These are phyloP conservation scores for Aureobasidium leucospermi DNA, from an alignment of 2,329 filamentous ascomycete species.

Conservation along the genomic window DNA sequence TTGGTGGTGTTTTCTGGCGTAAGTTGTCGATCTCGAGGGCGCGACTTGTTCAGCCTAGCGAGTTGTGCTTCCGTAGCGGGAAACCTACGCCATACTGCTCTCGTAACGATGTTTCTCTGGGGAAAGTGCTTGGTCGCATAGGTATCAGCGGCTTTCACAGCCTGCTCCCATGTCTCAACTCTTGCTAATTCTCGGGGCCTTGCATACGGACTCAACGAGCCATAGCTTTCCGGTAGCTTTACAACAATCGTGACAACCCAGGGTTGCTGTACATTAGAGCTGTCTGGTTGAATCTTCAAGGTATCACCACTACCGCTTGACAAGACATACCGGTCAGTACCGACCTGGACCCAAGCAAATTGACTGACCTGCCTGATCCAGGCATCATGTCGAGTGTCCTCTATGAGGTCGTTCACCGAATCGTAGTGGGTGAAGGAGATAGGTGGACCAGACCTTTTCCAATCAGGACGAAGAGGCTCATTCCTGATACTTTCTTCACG, in stretches of 20 bases:
- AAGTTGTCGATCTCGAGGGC: slow-evolving; percentile 49
- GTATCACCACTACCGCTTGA: slow-evolving; percentile 55
- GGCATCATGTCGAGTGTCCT: slow-evolving; percentile 69
- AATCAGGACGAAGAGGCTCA: neutral
- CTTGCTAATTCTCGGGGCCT: slow-evolving; percentile 61
- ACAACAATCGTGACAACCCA: slow-evolving; percentile 35
- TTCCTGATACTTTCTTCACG: slow-evolving; percentile 30
- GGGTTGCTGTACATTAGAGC: neutral
- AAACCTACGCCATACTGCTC: slow-evolving; percentile 61
- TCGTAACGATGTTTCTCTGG: slow-evolving; percentile 56
- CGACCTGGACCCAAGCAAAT: slow-evolving; percentile 76
- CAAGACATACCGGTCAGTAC: slow-evolving; percentile 62
- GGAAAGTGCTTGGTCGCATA: slow-evolving; percentile 26
- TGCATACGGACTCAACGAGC: slow-evolving; percentile 51
- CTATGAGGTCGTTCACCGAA: slow-evolving; percentile 82
- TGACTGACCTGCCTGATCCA: slow-evolving; percentile 71
- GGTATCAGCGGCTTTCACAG: slow-evolving; percentile 78
- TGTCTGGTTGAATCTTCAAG: slow-evolving; percentile 39
- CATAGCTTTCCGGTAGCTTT: slow-evolving; percentile 29
- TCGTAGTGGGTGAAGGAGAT: slow-evolving; percentile 86
- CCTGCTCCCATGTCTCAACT: slow-evolving; percentile 60
- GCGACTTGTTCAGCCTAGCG: slow-evolving; percentile 60
- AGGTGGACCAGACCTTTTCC: slow-evolving; percentile 27
- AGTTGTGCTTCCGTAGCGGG: slow-evolving; percentile 58
- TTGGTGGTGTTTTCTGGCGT: slow-evolving; percentile 57